A percentile compares a stretch with the other conserved stretches of the same genome.
phyloP scores from a whole-genome alignment of 805 yeast species.

The Martiniozyma abietophila region DNA sequence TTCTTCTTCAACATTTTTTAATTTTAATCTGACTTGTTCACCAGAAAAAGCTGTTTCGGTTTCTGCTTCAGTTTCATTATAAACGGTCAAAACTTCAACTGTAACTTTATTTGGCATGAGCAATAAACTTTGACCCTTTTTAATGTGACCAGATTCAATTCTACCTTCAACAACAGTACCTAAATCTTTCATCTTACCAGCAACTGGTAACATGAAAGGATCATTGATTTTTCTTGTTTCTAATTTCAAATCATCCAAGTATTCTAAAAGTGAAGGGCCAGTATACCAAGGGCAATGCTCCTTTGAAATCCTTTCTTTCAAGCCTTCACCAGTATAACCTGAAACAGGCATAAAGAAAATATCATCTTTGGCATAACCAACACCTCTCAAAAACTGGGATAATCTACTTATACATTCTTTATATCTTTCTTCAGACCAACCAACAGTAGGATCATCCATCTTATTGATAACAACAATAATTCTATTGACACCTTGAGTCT shows the following conservation, averaged over 20 bases:
- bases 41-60: conserved; percentile 87
- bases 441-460: conserved; percentile 98
- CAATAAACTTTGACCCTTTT: conserved; percentile 64
- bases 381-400: conserved; percentile 67
- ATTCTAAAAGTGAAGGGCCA: conserved; percentile 90
- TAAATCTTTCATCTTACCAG: conserved; percentile 91
- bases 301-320: conserved; percentile 72
- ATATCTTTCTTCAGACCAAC: conserved; percentile 93
- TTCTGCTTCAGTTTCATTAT: conserved; percentile 93
- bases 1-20: conserved; percentile 96
- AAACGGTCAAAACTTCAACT: conserved; percentile 81
- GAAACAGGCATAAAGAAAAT: conserved; percentile 94
- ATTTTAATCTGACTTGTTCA: conserved; percentile 90
- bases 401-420: conserved; percentile 89
- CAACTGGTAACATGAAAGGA: conserved; percentile 95
- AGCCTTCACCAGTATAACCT: conserved; percentile 95
- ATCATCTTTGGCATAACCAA: conserved; percentile 86
- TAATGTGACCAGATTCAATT: conserved; percentile 90
- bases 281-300: conserved; percentile 83
- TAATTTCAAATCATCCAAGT: conserved; percentile 71
- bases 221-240: conserved; percentile 83
- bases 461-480: conserved; percentile 91
- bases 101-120: conserved; percentile 86
- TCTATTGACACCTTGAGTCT: conserved; percentile 96
- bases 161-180: conserved; percentile 98